Percentiles rank a stretch among this genome's conserved stretches.
Evolutionary conservation across 768 basidiomycete species (phyloP).

Genomic region (Lentinula guzmanii): DNA sequence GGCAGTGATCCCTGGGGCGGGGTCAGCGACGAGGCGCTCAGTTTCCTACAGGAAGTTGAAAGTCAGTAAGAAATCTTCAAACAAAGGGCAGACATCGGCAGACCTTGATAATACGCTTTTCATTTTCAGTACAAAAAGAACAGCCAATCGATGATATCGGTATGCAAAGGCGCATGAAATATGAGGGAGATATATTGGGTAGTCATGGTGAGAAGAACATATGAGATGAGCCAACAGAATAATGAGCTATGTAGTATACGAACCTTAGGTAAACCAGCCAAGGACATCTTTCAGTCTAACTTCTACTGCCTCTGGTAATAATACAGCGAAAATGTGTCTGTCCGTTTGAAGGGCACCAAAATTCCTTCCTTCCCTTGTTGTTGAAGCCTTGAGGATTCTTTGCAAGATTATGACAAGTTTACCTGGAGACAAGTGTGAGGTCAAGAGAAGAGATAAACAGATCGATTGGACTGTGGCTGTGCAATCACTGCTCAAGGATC

Average conservation of each 20-base stretch:
- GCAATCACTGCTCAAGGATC: not conserved
- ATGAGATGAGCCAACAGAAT: not conserved
- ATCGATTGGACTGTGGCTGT: not conserved
- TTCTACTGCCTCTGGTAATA: not conserved
- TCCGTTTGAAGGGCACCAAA: not conserved
- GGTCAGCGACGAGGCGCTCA: constrained; percentile 92
- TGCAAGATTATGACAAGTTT: not conserved
- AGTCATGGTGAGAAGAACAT: not conserved
- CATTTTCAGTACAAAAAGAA: not conserved
- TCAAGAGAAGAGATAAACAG: not conserved
- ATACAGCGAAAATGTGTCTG: not conserved
- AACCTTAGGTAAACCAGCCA: constrained; percentile 8
- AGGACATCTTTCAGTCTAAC: not conserved
- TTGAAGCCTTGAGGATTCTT: not conserved
- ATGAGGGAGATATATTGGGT: not conserved
- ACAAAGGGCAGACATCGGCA: constrained; percentile 9
- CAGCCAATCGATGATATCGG: not conserved
- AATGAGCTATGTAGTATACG: not conserved
- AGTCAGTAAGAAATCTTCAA: not conserved
- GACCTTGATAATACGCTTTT: constrained; percentile 49
- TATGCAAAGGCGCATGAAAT: not conserved
- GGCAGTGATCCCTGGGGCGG: constrained; percentile 96
- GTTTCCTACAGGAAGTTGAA: constrained; percentile 66
- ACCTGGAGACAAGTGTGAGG: not conserved
- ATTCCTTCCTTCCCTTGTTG: not conserved